These are phyloP conservation scores for Tetracladium setigerum DNA, from an alignment of 495 filamentous ascomycete genomes.

Conservation along the genomic window DNA sequence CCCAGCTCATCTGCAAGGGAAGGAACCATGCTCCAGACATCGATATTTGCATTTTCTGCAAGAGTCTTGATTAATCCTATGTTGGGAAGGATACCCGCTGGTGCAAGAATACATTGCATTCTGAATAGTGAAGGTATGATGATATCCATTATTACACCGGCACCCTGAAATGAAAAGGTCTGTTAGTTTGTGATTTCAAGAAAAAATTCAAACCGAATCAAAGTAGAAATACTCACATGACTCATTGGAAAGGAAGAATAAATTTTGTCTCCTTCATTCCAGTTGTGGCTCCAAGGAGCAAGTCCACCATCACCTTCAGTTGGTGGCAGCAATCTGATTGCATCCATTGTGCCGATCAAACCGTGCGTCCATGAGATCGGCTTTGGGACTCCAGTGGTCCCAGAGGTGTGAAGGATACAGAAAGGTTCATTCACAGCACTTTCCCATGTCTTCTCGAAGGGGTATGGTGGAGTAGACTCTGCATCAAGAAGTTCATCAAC, in stretches of 20 bases:
- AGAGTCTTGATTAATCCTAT: slow-evolving; percentile 21
- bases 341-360: slow-evolving; percentile 18
- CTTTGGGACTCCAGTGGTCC: slow-evolving; percentile 52
- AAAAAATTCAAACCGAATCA: neutral
- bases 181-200: slow-evolving; percentile 1
- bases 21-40: slow-evolving; percentile 26
- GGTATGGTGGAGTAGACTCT: slow-evolving; percentile 2
- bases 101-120: slow-evolving; percentile 24
- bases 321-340: slow-evolving; percentile 16
- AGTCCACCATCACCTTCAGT: slow-evolving; percentile 18
- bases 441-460: slow-evolving; percentile 19
- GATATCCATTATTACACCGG: slow-evolving; percentile 26
- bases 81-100: slow-evolving; percentile 22
- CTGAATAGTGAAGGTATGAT: slow-evolving; percentile 22
- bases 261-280: slow-evolving; percentile 19
- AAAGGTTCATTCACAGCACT: slow-evolving; percentile 29
- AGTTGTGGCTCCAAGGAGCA: slow-evolving; percentile 15
- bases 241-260: slow-evolving; percentile 28
- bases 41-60: slow-evolving; percentile 20
- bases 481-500: slow-evolving; percentile 14
- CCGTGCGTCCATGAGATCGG: slow-evolving; percentile 25
- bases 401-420: slow-evolving; percentile 51
- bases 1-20: slow-evolving; percentile 28
- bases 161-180: slow-evolving; percentile 16
- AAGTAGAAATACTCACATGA: slow-evolving; percentile 19